A percentile compares a stretch with the other conserved stretches of the same genome.
Evolutionary conservation across 148 eudicot species (phyloP).

Genomic region (Pouteria glomerata): DNA sequence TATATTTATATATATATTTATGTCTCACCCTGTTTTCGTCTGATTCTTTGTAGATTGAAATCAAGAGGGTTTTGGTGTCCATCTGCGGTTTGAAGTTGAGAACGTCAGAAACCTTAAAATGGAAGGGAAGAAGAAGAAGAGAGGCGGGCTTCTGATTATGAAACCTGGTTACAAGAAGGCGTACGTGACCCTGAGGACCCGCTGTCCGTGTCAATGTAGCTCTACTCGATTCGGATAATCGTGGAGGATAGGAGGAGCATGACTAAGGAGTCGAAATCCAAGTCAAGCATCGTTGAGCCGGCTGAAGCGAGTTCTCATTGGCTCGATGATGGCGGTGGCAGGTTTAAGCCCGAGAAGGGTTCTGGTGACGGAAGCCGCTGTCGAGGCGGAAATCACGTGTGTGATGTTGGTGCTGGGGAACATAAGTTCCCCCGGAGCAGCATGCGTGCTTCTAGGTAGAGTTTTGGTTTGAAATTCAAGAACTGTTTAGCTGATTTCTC

Average conservation of each 20-base stretch:
- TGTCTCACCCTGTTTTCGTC: too few relatives aligned
- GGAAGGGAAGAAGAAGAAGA: constrained; percentile 94
- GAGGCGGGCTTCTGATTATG: constrained; percentile 68
- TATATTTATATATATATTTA: background rate
- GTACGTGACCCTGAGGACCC: constrained; percentile 65
- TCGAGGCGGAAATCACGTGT: background rate
- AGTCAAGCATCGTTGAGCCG: constrained; percentile 62
- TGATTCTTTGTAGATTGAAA: constrained; percentile 60
- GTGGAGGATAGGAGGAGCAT: constrained; percentile 53
- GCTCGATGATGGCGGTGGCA: constrained; percentile 56
- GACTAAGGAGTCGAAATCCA: constrained; percentile 50
- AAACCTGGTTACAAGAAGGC: constrained; percentile 90
- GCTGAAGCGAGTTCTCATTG: constrained; percentile 64
- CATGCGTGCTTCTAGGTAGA: constrained; percentile 58
- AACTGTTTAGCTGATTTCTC: background rate
- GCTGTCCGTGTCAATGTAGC: constrained; percentile 63
- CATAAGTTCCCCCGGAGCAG: constrained; percentile 85
- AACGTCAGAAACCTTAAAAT: constrained; percentile 75
- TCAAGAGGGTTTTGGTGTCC: constrained; percentile 79
- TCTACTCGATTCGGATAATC: constrained; percentile 60
- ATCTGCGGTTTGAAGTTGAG: constrained; percentile 74
- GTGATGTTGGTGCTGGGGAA: constrained; percentile 11
- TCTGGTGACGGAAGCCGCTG: constrained; percentile 11
- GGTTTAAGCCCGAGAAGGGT: constrained; percentile 13
- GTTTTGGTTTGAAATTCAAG: background rate